Evolutionary conservation across 176 grass and related monocot species (phyloP), one percentile per base, ranked within the genome.

Genomic region (Areca catechu): DNA sequence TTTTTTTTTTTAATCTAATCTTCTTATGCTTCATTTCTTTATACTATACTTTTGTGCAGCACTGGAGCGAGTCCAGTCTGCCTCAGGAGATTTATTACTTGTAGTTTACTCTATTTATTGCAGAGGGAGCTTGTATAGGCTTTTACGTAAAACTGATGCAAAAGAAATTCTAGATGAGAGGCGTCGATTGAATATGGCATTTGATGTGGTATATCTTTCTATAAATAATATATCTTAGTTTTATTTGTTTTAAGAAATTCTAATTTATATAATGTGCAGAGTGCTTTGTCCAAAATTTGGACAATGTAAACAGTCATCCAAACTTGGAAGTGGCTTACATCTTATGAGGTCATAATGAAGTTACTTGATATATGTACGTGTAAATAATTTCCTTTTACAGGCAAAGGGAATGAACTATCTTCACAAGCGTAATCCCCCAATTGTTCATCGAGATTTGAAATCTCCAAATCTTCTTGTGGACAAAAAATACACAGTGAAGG

Each of bases 401-500:
- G 91, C 91, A 5, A 96, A 96, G 70, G 91, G 91, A 77, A 96
- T 96, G 91, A 96, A 90, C 51, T 96, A 96, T 86, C 82, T 96
- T 52, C 91, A 96, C 58, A 86, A 67, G 72, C 91, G 86, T 7
- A 90, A 82, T 67, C 86, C 92, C 54, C 92, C 92, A 64, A 85
- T 96, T 75, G 92, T 96, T 79, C 92, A 96, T 51, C 77, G 92
- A 77, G 92, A 96, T 85, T 72, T 96, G 77, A 96, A 96, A 64
- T 96, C 92, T 76, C 92, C 86, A 62, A 96, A 96, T 90, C 86
- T 96, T 88, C 74, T 96, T 43, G 92, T 90, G 48, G 92, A 96
- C 71, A 96, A 83, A 72, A 96, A 96, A 71, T 96, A 96, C 65
- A 96, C 86, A 49, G 92, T 90, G 49, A 96, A 96, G 73, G 92